Base-by-base conservation (phyloP, 2,329 filamentous ascomycete species). In the Aspergillus costaricaensis region DNA sequence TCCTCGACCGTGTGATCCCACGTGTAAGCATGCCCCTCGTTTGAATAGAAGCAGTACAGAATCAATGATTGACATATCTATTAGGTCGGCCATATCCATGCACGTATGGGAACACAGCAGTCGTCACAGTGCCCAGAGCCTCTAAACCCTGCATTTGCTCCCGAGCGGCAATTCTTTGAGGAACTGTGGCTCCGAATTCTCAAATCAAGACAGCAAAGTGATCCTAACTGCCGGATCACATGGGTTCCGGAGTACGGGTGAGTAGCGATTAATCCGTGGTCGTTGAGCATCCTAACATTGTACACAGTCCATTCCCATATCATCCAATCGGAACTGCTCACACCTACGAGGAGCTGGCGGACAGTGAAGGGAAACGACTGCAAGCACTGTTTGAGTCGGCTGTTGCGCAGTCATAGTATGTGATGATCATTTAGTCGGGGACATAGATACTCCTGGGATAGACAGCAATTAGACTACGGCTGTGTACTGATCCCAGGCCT, bases 81-180 rank as follows among this genome's bases (percentile, higher is more conserved):
- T 5, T 12, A 76, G 74, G 73, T 76, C 12, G 61, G 68, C 27
- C 74, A 77, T 47, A 74, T 76, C 21, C 74, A 77, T 54, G 65
- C 74, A 1, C 67, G 75, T 25, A 75, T 74, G 17, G 72, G 75
- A 15, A 77, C 74, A 9, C 75, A 74, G 2, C 74, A 77, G 30
- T 69, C 74, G 0, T 76, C 75, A 0, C 75, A 77, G 49, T 76
- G 74, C 25, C 72, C 74, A 1, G 73, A 77, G 4, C 75, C 75
- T 2, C 65, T 69, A 1, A 67, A 75, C 32, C 67, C 69, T 0
- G 58, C 64, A 19, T 77, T 74, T 30, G 59, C 62, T 4, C 53
- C 66, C 1, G 74, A 77, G 53, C 62, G 69, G 36, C 55, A 61
- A 1, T 76, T 73, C 55, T 76, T 77, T 36, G 74, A 77, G 21